Percentiles rank a stretch among this genome's conserved stretches.
These are phyloP conservation scores for Aspergillus sparsus DNA, from an alignment of 495 filamentous ascomycete genomes.

Conservation along the genomic window DNA sequence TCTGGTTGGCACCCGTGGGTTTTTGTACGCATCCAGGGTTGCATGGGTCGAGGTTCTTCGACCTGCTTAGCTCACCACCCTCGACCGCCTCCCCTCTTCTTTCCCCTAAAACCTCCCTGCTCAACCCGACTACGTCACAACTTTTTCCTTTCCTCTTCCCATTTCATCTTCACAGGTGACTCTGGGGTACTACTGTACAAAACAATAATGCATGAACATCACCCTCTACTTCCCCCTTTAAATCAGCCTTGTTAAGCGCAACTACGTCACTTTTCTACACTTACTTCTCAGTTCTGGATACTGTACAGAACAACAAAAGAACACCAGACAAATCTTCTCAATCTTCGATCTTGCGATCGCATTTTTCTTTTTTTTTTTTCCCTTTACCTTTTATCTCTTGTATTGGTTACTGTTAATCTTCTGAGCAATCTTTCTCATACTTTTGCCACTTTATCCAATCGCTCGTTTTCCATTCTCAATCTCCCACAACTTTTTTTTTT, in stretches of 20 bases:
- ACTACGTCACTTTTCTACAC: constrained; percentile 19
- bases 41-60: constrained; percentile 25
- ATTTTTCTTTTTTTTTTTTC: constrained; percentile 7
- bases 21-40: constrained; percentile 31
- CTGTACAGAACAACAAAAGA: constrained; percentile 10
- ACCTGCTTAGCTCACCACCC: constrained; percentile 26
- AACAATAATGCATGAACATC: constrained; percentile 15
- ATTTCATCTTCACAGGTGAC: constrained; percentile 18
- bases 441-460: constrained; percentile 24
- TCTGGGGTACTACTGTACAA: constrained; percentile 16
- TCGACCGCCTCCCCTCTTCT: constrained; percentile 31
- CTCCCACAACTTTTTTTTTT: constrained; percentile 18
- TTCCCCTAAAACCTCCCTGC: constrained; percentile 32
- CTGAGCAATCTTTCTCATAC: constrained; percentile 9
- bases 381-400: background rate
- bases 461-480: constrained; percentile 15
- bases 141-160: constrained; percentile 29
- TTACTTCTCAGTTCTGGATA: constrained; percentile 8
- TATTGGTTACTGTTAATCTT: constrained; percentile 13
- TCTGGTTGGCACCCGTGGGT: constrained; percentile 23
- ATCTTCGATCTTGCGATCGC: constrained; percentile 6
- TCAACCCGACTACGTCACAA: constrained; percentile 41
- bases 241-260: constrained; percentile 10
- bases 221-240: constrained; percentile 6
- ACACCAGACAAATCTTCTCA: constrained; percentile 13